Base-by-base conservation (phyloP, 495 filamentous ascomycete genomes). In the Penicillium maclennaniae region DNA sequence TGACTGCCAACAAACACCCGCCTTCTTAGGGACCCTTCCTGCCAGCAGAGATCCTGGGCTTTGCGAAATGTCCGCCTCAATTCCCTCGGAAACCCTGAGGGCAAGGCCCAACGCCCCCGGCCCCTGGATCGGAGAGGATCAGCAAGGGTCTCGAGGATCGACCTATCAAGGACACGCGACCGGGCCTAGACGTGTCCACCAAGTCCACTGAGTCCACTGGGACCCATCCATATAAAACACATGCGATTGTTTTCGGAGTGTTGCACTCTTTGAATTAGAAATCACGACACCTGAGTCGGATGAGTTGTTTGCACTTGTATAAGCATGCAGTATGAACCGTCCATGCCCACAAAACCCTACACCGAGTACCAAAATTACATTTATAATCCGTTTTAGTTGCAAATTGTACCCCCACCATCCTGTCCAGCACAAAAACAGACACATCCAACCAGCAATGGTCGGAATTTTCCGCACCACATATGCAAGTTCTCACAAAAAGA, bases 131-230 rank as follows among this genome's bases (percentile, higher is more conserved):
- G 46, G 45, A 28, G 25, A 7, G 31, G 55, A 55, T 61, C 59
- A 52, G 54, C 47, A 55, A 54, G 51, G 46, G 49, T 53, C 34
- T 31, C 10, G 36, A 37, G 48, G 38, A 43, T 53, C 45, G 39
- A n/a, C 49, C 49, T 36, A 45, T 51, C 49, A 43, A 16, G 31
- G 14, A 14, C 31, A 34, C 31, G 31, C 31, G 31, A 34, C 31
- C 0, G 31, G 31, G 31, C 31, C 31, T 34, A 34, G 31, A 12
- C 31, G 10, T 8, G 27, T 14, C 31, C 31, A 34, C 10, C 23
- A 23, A 23, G 23, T 23, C 23, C 23, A 23, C 5, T 5, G 4
- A 31, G 27, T 14, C 31, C 31, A 34, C 10, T 1, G 10, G 31
- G 31, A 34, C 31, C 31, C 31, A 34, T 34, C 31, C 6, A 31